phyloP scores from a whole-genome alignment of 2,329 filamentous ascomycete species.

The Trichophyton verrucosum region DNA sequence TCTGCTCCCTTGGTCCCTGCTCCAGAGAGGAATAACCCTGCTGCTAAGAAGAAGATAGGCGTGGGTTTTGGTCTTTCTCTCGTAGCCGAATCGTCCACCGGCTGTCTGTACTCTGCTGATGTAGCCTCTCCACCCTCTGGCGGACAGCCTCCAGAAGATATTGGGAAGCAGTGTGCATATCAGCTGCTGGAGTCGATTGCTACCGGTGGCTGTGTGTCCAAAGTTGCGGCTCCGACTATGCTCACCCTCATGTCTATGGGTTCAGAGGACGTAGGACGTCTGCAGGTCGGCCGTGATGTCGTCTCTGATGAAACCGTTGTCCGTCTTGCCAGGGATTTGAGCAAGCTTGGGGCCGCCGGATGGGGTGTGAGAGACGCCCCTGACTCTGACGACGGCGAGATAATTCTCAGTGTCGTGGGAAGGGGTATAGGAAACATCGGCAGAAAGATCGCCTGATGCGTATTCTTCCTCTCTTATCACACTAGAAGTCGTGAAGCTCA shows the following conservation, averaged over 20 bases:
- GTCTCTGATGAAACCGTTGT: constrained; percentile 70
- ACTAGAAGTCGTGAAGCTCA: not conserved
- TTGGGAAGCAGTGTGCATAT: constrained; percentile 76
- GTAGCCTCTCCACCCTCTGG: constrained; percentile 61
- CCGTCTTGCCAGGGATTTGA: constrained; percentile 68
- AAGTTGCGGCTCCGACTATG: constrained; percentile 58
- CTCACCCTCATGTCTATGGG: constrained; percentile 96
- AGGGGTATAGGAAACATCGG: constrained; percentile 90
- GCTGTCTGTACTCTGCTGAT: constrained; percentile 80
- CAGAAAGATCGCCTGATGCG: constrained; percentile 60
- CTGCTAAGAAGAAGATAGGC: constrained; percentile 51
- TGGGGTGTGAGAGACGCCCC: constrained; percentile 77
- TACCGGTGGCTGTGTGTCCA: constrained; percentile 68
- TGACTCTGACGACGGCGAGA: constrained; percentile 51
- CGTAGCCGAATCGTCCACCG: constrained; percentile 83
- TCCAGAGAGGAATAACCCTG: constrained; percentile 53
- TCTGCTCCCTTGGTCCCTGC: constrained; percentile 50
- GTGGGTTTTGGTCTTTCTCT: constrained; percentile 85
- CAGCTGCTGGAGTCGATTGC: constrained; percentile 75
- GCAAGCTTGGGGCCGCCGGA: constrained; percentile 75
- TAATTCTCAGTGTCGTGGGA: constrained; percentile 84
- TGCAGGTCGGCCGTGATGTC: constrained; percentile 70
- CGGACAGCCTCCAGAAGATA: constrained; percentile 75
- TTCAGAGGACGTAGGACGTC: constrained; percentile 80
- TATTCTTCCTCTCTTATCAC: not conserved